Base-by-base conservation (phyloP, 257 asterid genomes). In the Salvia hispanica region DNA sequence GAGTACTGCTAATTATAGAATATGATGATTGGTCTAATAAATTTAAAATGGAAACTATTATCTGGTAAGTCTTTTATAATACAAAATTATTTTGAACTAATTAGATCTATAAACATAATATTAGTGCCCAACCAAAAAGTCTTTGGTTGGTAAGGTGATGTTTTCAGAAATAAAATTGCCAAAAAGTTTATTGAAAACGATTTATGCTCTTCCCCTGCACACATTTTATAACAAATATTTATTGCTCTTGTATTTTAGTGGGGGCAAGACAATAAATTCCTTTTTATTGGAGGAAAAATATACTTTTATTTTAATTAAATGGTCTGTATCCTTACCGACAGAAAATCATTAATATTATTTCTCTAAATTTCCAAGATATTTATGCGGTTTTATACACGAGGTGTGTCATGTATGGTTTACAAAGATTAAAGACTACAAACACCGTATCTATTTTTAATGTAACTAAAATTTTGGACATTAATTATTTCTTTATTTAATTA, bases 71-170 rank as follows among this genome's bases (percentile, higher is more conserved):
- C 31, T 25, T 25, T 45, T 44, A 5, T 44, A 7, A 39, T 9
- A 15, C 16, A 47, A 58, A 36, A 28, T 5, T 43, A 45, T 25
- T 44, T 13, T 45, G 4, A 5, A 7, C 8, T 5, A 15, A 42
- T 47, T 36, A 18, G 31, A 12, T n/a, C 52, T 25, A 25, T 25
- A 25, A 25, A 25, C 31, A 25, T 25, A 25, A 25, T 25, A 33
- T 50, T 64, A 44, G 57, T 51, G 52, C 58, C 45, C 67, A 71
- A 71, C 67, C 60, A 66, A 55, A 76, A 72, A 66, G 74, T 69
- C 52, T 54, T 0, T 54, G 71, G 81, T 72, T 58, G 81, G 71
- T 76, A 33, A 10, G 63, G 48, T 60, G 74, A 66, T 25, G 67
- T 66, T 76, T 66, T 72, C 77, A 61, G 15, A 40, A 51, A 9